Evolutionary conservation across 23 red algal genomes (phyloP).

Genomic region (Cyanidioschyzon merolae): DNA sequence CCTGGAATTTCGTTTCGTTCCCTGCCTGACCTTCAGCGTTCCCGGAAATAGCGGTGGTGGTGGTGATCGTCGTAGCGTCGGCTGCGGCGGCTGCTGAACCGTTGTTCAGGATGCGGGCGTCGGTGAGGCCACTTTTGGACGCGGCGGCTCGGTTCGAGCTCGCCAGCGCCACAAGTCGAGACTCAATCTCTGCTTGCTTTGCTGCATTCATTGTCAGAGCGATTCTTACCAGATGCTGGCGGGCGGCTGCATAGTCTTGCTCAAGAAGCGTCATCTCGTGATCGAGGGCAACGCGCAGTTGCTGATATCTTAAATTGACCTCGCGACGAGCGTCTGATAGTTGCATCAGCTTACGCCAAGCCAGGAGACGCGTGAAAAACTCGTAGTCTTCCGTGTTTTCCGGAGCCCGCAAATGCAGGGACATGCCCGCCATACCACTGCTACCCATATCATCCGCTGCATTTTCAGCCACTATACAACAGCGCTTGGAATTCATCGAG

Average conservation of each 20-base stretch:
- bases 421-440: not conserved
- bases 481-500: not conserved
- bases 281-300: not conserved
- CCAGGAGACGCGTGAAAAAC: not conserved
- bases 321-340: slow-evolving; percentile 1
- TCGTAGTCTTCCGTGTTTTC: not conserved
- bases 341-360: not conserved
- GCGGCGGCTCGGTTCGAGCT: not conserved
- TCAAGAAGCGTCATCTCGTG: not conserved
- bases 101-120: not conserved
- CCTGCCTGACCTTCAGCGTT: not conserved
- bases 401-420: not conserved
- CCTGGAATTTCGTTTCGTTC: not conserved
- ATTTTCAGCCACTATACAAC: not conserved
- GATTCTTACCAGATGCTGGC: not conserved
- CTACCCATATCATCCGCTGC: not conserved
- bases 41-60: too few relatives aligned
- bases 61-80: too few relatives aligned
- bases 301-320: not conserved
- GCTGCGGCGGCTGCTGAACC: not conserved
- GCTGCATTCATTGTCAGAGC: not conserved
- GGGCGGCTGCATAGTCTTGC: not conserved
- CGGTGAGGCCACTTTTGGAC: not conserved
- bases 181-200: not conserved
- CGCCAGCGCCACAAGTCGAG: not conserved